Base-by-base conservation (phyloP, 1,284 basidiomycete species). In the Coniophora puteana region DNA sequence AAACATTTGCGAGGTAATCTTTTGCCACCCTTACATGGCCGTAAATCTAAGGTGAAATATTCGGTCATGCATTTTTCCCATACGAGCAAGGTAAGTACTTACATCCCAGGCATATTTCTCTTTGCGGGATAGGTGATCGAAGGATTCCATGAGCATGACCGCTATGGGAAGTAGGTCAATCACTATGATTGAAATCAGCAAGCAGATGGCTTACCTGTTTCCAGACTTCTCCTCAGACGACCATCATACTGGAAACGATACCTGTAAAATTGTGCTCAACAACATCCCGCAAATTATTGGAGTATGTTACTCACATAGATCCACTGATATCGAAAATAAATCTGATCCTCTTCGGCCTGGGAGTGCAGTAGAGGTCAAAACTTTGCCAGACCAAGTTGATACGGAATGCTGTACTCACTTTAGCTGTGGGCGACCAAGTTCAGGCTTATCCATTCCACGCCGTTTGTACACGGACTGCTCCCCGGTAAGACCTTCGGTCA, bases 71-170 rank as follows among this genome's bases (percentile, higher is more conserved):
- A n/a, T n/a, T n/a, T n/a, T n/a, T 23, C 29, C 33, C 37, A 27
- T 27, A n/a, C 14, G n/a, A 31, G 29, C 20, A 31, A 31, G 29
- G 29, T 31, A 16, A 28, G 11, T 13, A 66, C 78, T 63, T 49
- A 82, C 80, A 69, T 83, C 80, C 80, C 80, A 83, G 8, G 76
- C 74, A 54, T 80, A 83, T 58, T 83, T 83, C 49, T 82, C 79
- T 54, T 80, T 80, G 36, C 76, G 58, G 4, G 75, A 73, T 8
- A 83, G 60, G 8, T 72, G 71, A 38, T 76, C 70, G 51, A 83
- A 82, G 1, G 76, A 80, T 51, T 83, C 80, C 79, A 83, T 82
- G 31, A 83, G 55, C 80, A 83, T 83, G 6, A 76, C 77, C 22
- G 78, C 79, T 81, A 41, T 11, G 5, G 21, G 10, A 32, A n/a